Base-by-base conservation (phyloP, 169 alveolate genomes). In the Plasmodium billcollinsi region DNA sequence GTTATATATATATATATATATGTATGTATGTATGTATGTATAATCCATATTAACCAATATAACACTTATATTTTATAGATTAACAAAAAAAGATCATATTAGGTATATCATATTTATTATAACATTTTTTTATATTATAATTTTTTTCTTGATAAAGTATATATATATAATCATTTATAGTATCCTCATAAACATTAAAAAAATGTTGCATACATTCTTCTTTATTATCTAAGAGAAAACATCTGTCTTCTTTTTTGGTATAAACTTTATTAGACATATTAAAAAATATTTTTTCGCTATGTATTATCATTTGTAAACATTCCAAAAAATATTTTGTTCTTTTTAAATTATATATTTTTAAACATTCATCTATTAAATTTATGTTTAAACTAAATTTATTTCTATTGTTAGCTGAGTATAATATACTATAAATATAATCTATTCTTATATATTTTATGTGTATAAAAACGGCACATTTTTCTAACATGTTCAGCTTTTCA, bases 341-440 rank as follows among this genome's bases (percentile, higher is more conserved):
- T 43, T 52, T 11, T 18, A 66, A 45, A 59, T 78, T 78, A 47
- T 67, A 47, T 12, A 78, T 26, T 15, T 58, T 59, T 78, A 78
- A 50, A 18, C 80, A 78, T 61, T 78, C 54, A 47, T 78, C 90
- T 39, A 78, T 66, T 21, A 66, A 21, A 12, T 70, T 67, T 47
- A 78, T 21, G 33, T 21, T 78, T 7, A 78, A 1, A 15, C 73
- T n/a, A 39, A 33, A 78, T 9, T 50, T 66, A 71, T 78, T 78
- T n/a, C 90, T 29, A n/a, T 78, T 78, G 33, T 78, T 78, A 14
- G 80, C 90, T 52, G 90, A 49, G 20, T 66, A 52, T 26, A 78
- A 21, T 8, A 78, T 39, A 21, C 80, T 67, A 47, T 78, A 58
- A 20, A 78, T 24, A 58, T 67, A 78, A 2, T 78, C 80, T 9